Evolutionary conservation across 129 eudicot genomes (phyloP).

Genomic region (Mikania micrantha): DNA sequence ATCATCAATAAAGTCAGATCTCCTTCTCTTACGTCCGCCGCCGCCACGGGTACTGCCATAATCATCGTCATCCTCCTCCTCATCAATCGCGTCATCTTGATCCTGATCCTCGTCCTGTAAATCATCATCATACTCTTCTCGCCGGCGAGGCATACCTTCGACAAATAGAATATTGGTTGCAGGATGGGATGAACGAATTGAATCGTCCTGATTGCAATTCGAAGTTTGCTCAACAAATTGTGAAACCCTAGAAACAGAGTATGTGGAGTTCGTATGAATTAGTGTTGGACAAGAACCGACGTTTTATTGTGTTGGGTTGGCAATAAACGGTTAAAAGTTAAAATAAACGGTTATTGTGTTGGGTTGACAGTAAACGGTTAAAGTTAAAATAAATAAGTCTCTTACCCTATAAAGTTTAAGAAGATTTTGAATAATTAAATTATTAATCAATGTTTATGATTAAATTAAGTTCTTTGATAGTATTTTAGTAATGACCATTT

Average conservation of each 20-base stretch:
- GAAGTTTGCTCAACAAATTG: not conserved
- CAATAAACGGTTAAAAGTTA: no score
- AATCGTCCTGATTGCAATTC: not conserved
- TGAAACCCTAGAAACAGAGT: slow-evolving; percentile 31
- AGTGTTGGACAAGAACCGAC: slow-evolving; percentile 14
- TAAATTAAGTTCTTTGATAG: no score
- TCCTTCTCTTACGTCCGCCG: slow-evolving; percentile 26
- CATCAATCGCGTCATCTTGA: slow-evolving; percentile 43
- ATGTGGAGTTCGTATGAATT: slow-evolving; percentile 20
- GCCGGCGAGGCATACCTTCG: slow-evolving; percentile 48
- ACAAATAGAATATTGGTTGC: not conserved
- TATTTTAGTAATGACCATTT: no score
- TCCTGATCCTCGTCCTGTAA: slow-evolving; percentile 59
- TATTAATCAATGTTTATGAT: no score
- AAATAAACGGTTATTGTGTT: no score
- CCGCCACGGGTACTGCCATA: slow-evolving; percentile 39
- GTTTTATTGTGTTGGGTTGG: slow-evolving; percentile 25
- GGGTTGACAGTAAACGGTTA: no score
- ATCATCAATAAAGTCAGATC: slow-evolving; percentile 59
- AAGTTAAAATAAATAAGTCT: no score
- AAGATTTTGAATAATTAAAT: no score
- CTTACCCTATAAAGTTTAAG: no score
- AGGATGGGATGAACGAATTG: not conserved
- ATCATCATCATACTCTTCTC: slow-evolving; percentile 62
- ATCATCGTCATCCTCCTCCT: slow-evolving; percentile 51